Evolutionary conservation across 495 filamentous ascomycete genomes (phyloP).

Genomic region (Xylaria curta): DNA sequence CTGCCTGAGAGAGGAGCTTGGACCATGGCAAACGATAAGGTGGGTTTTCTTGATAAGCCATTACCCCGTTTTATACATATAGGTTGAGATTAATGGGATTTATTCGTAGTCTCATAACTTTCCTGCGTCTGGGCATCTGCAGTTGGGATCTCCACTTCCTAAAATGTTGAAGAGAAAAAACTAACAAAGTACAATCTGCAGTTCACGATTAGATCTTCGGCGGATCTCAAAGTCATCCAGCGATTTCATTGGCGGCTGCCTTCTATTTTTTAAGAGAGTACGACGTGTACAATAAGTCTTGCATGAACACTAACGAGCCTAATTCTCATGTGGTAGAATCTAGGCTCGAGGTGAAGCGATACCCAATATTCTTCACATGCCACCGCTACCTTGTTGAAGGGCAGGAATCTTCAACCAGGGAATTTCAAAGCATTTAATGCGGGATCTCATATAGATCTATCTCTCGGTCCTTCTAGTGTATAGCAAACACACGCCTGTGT

Average conservation of each 20-base stretch:
- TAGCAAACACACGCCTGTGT: neutral
- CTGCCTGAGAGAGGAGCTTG: constrained; percentile 31
- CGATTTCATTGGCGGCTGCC: constrained; percentile 35
- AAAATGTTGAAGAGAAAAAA: constrained; percentile 10
- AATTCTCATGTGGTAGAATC: constrained; percentile 9
- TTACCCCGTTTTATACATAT: neutral
- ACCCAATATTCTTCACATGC: neutral
- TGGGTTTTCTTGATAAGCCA: neutral
- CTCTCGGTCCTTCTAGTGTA: neutral
- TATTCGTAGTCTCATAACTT: neutral
- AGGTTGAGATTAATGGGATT: neutral
- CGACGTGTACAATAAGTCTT: neutral
- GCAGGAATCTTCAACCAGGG: neutral
- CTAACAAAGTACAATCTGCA: constrained; percentile 1
- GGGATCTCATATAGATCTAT: neutral
- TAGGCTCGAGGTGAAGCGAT: constrained; percentile 14
- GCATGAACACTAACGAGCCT: constrained; percentile 8
- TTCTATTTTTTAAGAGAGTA: neutral
- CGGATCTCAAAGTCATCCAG: constrained; percentile 29
- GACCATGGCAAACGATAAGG: constrained; percentile 1
- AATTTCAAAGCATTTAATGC: neutral
- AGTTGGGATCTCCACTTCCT: neutral
- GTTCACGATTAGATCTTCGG: constrained; percentile 20
- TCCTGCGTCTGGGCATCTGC: neutral
- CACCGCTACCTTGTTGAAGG: neutral